Evolutionary conservation across 164 flowering plant species (phyloP).

Genomic region (Sedum album): DNA sequence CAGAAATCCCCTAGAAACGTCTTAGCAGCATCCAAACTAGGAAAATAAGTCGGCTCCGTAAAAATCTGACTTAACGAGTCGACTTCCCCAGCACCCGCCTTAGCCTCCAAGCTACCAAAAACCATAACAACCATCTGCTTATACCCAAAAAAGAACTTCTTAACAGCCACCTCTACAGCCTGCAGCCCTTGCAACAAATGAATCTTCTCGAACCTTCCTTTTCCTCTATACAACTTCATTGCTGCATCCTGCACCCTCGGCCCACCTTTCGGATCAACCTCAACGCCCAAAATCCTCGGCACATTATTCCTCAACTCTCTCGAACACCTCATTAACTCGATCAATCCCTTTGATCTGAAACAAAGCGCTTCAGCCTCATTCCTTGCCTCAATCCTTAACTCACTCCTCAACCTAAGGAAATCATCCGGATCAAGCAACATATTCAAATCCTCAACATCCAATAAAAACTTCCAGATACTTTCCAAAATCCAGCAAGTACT

Average conservation of each 20-base stretch:
- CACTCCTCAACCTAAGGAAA: conserved; percentile 54
- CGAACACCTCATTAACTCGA: conserved; percentile 40
- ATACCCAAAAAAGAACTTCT: conserved; percentile 64
- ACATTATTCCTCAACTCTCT: conserved; percentile 72
- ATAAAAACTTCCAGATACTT: conserved; percentile 59
- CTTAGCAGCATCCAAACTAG: conserved; percentile 93
- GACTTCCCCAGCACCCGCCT: conserved; percentile 25
- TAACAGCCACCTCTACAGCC: conserved; percentile 60
- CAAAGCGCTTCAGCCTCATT: conserved; percentile 51
- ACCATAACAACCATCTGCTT: conserved; percentile 49
- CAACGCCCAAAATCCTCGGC: conserved; percentile 66
- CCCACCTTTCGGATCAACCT: conserved; percentile 89
- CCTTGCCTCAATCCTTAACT: conserved; percentile 37
- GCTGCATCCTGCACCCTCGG: conserved; percentile 90
- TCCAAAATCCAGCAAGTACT: conserved; percentile 57
- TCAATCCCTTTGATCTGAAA: conserved; percentile 52
- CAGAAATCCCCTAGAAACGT: conserved; percentile 67
- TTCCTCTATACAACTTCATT: conserved; percentile 55
- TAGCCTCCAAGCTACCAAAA: conserved; percentile 84
- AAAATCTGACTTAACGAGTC: conserved; percentile 54
- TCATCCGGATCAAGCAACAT: conserved; percentile 80
- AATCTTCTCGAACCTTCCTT: conserved; percentile 35
- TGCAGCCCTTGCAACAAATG: conserved; percentile 73
- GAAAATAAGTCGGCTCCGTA: conserved; percentile 70
- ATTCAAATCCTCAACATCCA: conserved; percentile 57